These are phyloP conservation scores for Neurospora sp. DNA, from an alignment of 2,329 filamentous ascomycete species.

Conservation along the genomic window DNA sequence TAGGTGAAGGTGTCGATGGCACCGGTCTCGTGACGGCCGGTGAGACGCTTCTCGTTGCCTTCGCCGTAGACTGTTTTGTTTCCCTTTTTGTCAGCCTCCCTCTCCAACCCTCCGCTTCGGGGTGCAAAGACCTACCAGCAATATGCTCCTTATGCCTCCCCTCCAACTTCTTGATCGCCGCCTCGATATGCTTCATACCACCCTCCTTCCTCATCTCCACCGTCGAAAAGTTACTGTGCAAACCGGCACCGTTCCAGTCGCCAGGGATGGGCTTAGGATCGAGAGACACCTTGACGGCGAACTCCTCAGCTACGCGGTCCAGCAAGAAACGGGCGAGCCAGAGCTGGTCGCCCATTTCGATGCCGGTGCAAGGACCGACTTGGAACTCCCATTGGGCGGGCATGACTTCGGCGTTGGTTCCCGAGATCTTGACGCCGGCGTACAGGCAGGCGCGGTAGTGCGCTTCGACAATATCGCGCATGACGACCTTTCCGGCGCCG, in stretches of 20 bases:
- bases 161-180: constrained; percentile 70
- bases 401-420: constrained; percentile 87
- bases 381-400: constrained; percentile 96
- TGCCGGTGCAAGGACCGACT: constrained; percentile 77
- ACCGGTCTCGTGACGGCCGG: constrained; percentile 85
- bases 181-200: constrained; percentile 89
- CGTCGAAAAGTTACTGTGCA: constrained; percentile 87
- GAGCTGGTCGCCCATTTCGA: constrained; percentile 87
- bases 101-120: no score
- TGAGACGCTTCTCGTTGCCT: constrained; percentile 88
- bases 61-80: constrained; percentile 53
- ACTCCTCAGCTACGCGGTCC: constrained; percentile 75
- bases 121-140: constrained; percentile 25
- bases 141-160: constrained; percentile 65
- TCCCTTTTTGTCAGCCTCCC: no score
- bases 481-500: constrained; percentile 89
- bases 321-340: constrained; percentile 87
- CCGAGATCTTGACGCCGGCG: constrained; percentile 82
- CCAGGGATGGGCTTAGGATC: constrained; percentile 89
- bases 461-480: constrained; percentile 91
- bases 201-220: constrained; percentile 78
- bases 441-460: constrained; percentile 65
- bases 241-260: constrained; percentile 88
- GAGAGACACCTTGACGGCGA: constrained; percentile 87
- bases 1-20: constrained; percentile 86